These are phyloP conservation scores for Aspergillus puulaauensis DNA, from an alignment of 2,329 filamentous ascomycete genomes.

Conservation along the genomic window DNA sequence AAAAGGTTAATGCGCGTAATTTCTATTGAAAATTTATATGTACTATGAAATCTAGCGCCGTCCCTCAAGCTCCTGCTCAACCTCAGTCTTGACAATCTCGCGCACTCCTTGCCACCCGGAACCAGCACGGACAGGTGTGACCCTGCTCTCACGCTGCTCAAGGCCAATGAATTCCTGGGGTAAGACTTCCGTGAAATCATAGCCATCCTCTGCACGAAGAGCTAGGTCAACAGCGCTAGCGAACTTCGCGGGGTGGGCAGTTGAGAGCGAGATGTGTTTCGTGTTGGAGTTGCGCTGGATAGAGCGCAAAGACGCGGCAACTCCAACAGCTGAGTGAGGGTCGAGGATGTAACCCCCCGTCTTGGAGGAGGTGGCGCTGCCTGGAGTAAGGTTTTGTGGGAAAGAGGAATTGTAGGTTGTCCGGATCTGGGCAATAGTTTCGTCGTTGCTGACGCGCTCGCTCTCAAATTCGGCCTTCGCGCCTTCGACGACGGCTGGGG, in stretches of 20 bases:
- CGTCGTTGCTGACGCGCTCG: constrained; percentile 63
- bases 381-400: constrained; percentile 41
- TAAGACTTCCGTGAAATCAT: constrained; percentile 72
- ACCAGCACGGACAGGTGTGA: constrained; percentile 64
- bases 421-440: constrained; percentile 67
- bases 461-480: constrained; percentile 78
- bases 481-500: constrained; percentile 67
- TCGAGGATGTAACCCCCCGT: constrained; percentile 77
- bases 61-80: constrained; percentile 50
- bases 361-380: constrained; percentile 36
- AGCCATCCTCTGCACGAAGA: constrained; percentile 67
- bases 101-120: constrained; percentile 72
- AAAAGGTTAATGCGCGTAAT: neutral
- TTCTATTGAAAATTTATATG: neutral
- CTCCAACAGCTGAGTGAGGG: constrained; percentile 86
- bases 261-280: constrained; percentile 80
- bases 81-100: constrained; percentile 71
- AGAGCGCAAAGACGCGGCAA: constrained; percentile 73
- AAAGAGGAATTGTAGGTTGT: constrained; percentile 57
- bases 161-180: constrained; percentile 80
- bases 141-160: constrained; percentile 71
- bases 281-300: constrained; percentile 53
- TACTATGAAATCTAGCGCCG: constrained; percentile 18
- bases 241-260: constrained; percentile 96
- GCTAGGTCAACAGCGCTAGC: constrained; percentile 79